phyloP scores from a whole-genome alignment of 306 rosid species.

The Begonia fuchsioides region DNA sequence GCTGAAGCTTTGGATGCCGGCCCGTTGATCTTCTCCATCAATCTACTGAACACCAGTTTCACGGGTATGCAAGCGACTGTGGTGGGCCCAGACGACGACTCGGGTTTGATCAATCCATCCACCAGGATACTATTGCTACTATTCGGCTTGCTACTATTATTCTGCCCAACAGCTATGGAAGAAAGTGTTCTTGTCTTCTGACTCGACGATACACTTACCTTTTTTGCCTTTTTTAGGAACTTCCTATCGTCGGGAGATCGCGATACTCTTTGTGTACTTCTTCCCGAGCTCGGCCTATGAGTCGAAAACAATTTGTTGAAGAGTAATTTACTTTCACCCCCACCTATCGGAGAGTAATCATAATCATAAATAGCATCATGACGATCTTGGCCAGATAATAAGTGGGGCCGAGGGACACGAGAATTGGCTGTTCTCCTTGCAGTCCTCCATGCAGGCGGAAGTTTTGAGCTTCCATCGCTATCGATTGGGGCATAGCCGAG shows the following conservation, averaged over 20 bases:
- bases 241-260: slow-evolving; percentile 38
- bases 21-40: slow-evolving; percentile 97
- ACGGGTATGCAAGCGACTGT: slow-evolving; percentile 99
- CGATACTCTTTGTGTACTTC: slow-evolving; percentile 22
- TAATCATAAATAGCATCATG: slow-evolving; percentile 35
- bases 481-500: slow-evolving; percentile 44
- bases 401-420: slow-evolving; percentile 75
- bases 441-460: slow-evolving; percentile 92
- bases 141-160: slow-evolving; percentile 33
- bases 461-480: slow-evolving; percentile 42
- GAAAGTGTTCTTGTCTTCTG: slow-evolving; percentile 94
- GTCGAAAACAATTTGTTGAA: slow-evolving; percentile 31
- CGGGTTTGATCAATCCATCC: slow-evolving; percentile 60
- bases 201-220: slow-evolving; percentile 56
- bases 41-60: slow-evolving; percentile 83
- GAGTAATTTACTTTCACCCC: slow-evolving; percentile 40
- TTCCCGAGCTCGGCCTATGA: slow-evolving; percentile 34
- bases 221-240: slow-evolving; percentile 47
- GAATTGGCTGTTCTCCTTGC: slow-evolving; percentile 92
- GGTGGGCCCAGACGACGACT: slow-evolving; percentile 39
- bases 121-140: slow-evolving; percentile 33
- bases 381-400: slow-evolving; percentile 33
- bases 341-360: slow-evolving; percentile 23
- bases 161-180: slow-evolving; percentile 57
- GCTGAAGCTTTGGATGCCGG: slow-evolving; percentile 61